A percentile compares a stretch with the other conserved stretches of the same genome.
Evolutionary conservation across 1,284 basidiomycete species (phyloP).

Genomic region (Ganoderma multipileum): DNA sequence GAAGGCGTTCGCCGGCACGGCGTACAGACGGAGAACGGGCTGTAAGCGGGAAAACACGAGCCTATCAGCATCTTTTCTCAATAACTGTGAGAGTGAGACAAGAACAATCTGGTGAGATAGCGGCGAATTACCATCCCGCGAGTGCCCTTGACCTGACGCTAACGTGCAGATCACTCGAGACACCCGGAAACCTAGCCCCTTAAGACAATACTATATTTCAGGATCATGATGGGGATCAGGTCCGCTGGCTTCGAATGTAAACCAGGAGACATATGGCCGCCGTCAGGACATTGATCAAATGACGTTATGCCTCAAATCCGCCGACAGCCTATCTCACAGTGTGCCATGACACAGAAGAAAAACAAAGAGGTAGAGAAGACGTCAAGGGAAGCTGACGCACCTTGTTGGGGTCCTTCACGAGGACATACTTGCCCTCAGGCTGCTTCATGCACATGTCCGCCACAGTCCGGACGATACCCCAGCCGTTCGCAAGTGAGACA

Average conservation of each 20-base stretch:
- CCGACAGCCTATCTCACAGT: conserved; percentile 12
- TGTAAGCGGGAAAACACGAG: conserved; percentile 41
- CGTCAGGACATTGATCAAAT: conserved; percentile 20
- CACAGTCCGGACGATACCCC: conserved; percentile 97
- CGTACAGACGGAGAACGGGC: conserved; percentile 94
- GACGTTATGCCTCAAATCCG: conserved; percentile 18
- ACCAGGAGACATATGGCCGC: conserved; percentile 2
- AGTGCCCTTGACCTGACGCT: not conserved
- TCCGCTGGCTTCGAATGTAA: conserved; percentile 8
- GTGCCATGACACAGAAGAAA: conserved; percentile 5
- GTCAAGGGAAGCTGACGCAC: conserved; percentile 53
- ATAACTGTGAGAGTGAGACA: conserved; percentile 2
- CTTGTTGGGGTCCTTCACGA: conserved; percentile 97
- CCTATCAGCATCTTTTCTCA: conserved; percentile 16
- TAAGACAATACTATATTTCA: conserved; percentile 1
- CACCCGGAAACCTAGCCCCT: not conserved
- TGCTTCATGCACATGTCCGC: conserved; percentile 93
- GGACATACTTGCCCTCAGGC: conserved; percentile 95
- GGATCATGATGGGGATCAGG: conserved; percentile 7
- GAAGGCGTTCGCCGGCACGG: conserved; percentile 90
- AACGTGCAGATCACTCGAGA: conserved; percentile 2
- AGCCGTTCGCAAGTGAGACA: conserved; percentile 94
- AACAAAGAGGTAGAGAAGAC: conserved; percentile 13
- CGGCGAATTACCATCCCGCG: conserved; percentile 14
- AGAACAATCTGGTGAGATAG: conserved; percentile 10